phyloP scores from a whole-genome alignment of 1,139 yeast genomes.

The Diutina scorzettiae region DNA sequence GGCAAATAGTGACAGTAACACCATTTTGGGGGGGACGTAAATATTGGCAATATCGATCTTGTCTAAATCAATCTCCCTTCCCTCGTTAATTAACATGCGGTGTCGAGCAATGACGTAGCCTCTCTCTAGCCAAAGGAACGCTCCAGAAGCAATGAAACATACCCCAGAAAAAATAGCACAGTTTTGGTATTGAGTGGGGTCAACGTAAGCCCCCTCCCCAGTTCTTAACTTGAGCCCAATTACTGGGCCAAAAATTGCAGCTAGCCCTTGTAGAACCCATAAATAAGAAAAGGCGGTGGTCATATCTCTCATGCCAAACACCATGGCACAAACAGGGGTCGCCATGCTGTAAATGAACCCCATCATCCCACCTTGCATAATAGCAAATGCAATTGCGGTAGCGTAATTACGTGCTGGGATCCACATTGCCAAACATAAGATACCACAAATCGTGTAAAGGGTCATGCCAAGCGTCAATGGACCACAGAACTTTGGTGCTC shows the following conservation, averaged over 20 bases:
- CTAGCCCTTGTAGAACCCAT: conserved; percentile 1
- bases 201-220: conserved; percentile 5
- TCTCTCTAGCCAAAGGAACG: neutral
- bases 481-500: conserved; percentile 30
- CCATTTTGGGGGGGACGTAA: neutral
- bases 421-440: conserved; percentile 44
- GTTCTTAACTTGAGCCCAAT: neutral
- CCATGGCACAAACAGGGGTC: conserved; percentile 3
- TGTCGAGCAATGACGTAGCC: neutral
- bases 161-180: conserved; percentile 3
- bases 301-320: conserved; percentile 3
- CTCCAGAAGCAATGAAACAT: conserved; percentile 1
- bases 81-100: neutral
- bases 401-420: conserved; percentile 44
- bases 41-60: neutral
- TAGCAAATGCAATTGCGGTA: conserved; percentile 34
- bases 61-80: neutral
- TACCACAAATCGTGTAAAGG: conserved; percentile 22
- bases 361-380: conserved; percentile 37
- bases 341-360: conserved; percentile 24
- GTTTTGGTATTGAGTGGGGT: conserved; percentile 5
- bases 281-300: conserved; percentile 2
- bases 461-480: conserved; percentile 29
- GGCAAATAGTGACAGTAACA: neutral
- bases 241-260: neutral